Base-by-base conservation (phyloP, 768 basidiomycete genomes). In the Suillus spraguei region DNA sequence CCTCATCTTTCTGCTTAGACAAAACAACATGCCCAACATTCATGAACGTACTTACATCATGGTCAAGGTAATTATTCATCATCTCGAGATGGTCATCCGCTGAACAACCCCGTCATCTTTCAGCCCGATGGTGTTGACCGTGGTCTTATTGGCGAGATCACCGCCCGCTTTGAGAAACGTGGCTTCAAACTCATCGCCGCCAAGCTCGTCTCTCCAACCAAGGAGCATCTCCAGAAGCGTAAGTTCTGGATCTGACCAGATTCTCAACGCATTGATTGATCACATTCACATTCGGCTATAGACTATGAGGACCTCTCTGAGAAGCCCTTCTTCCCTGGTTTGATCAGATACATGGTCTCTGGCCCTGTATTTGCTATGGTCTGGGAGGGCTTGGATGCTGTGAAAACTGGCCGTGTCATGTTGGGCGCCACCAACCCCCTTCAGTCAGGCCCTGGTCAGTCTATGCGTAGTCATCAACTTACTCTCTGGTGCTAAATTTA, bases 111-210 rank as follows among this genome's bases (percentile, higher is more conserved):
- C 32, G 52, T 42, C 41, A 41, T 67, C 64, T 28, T 65, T 20
- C 72, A 97, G 96, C 97, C 97, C 72, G 97, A 99, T 81, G 97
- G 97, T 78, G 97, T 99, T 82, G 95, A 98, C 81, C 92, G 97
- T 72, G 89, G 85, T 69, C 91, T 98, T 80, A 83, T 96, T 77
- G 97, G 94, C 76, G 90, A 94, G 82, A 98, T 99, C 87, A 93
- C 97, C 80, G 72, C 84, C 74, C 87, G 97, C 71, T 99, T 99
- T 80, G 97, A 99, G 87, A 88, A 91, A 83, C 94, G 97, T 69
- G 97, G 97, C 69, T 99, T 88, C 89, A 97, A 98, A 85, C 90
- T 99, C 76, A 83, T 91, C 74, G 97, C 97, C 64, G 83, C 98
- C 75, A 98, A 99, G 84, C 83, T 98, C 75, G 88, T 88, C 66